Percentiles rank a stretch among this genome's conserved stretches.
These are phyloP conservation scores for Clitopilus hobsonii DNA, from an alignment of 768 basidiomycete genomes.

Conservation along the genomic window DNA sequence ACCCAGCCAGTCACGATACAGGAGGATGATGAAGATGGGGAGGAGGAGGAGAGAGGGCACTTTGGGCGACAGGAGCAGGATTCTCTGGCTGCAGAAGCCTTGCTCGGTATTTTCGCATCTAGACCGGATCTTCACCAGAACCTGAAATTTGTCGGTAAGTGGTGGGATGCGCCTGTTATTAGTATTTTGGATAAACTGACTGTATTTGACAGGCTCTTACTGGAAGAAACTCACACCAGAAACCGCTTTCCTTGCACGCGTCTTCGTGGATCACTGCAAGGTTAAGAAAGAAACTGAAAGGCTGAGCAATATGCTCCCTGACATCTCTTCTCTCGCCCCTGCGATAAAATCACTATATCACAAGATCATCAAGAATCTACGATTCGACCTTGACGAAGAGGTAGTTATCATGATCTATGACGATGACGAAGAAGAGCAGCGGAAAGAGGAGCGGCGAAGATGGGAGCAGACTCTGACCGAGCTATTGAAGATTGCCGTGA, in stretches of 20 bases:
- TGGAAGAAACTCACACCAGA: constrained; percentile 72
- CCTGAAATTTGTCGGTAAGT: constrained; percentile 66
- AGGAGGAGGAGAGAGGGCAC: neutral
- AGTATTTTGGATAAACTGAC: neutral
- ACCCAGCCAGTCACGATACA: constrained; percentile 3
- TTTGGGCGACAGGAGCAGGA: constrained; percentile 25
- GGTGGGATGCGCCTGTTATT: neutral
- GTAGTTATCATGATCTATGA: constrained; percentile 18
- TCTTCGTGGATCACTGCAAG: constrained; percentile 77
- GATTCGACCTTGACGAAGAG: constrained; percentile 15
- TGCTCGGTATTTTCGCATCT: constrained; percentile 67
- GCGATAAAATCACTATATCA: constrained; percentile 71
- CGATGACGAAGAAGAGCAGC: constrained; percentile 27
- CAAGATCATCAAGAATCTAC: constrained; percentile 23
- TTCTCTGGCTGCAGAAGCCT: constrained; percentile 66
- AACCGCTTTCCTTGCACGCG: constrained; percentile 75
- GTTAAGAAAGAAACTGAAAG: constrained; percentile 53
- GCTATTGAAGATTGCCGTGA: constrained; percentile 71
- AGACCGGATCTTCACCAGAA: constrained; percentile 61
- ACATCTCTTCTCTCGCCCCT: constrained; percentile 79
- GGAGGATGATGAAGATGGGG: neutral
- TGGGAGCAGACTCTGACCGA: constrained; percentile 74
- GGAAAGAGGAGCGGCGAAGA: constrained; percentile 40
- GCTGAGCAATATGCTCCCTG: constrained; percentile 72
- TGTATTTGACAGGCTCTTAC: constrained; percentile 48